phyloP scores from a whole-genome alignment of 129 eudicot genomes.

The Flaveria robusta region DNA sequence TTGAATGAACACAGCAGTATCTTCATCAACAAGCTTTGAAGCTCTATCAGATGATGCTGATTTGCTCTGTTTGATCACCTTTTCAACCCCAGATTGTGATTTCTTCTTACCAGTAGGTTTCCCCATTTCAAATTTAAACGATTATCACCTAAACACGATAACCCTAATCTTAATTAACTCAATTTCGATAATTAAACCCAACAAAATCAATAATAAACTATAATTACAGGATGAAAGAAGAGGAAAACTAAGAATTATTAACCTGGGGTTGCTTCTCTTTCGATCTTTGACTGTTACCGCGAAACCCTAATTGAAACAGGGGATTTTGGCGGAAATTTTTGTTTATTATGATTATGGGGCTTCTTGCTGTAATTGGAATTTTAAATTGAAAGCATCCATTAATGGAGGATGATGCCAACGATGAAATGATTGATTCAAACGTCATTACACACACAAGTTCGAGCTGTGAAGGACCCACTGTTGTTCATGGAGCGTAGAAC shows the following conservation, averaged over 20 bases:
- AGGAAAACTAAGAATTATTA: neutral
- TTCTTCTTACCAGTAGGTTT: slow-evolving; percentile 89
- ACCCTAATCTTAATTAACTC: neutral
- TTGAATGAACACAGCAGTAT: slow-evolving; percentile 73
- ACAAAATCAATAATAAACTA: slow-evolving; percentile 7
- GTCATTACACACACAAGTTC: slow-evolving; percentile 21
- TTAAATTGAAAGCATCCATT: slow-evolving; percentile 10
- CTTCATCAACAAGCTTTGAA: slow-evolving; percentile 71
- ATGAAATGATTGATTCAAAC: slow-evolving; percentile 17
- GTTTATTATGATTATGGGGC: neutral
- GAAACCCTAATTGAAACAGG: slow-evolving; percentile 24
- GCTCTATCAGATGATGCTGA: slow-evolving; percentile 42
- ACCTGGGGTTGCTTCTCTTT: slow-evolving; percentile 18
- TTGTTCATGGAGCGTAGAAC: neutral
- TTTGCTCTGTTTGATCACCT: slow-evolving; percentile 42
- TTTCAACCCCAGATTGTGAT: slow-evolving; percentile 39
- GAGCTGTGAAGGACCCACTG: slow-evolving; percentile 38
- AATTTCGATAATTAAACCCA: neutral
- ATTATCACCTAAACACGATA: neutral
- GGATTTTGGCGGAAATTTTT: slow-evolving; percentile 29
- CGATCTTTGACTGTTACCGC: neutral
- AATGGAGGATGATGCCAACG: slow-evolving; percentile 31
- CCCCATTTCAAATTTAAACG: slow-evolving; percentile 55
- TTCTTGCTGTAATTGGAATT: neutral
- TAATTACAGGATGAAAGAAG: neutral